Percentiles rank a stretch among this genome's conserved stretches.
These are phyloP conservation scores for Isabelozyma rhagii DNA, from an alignment of 805 yeast genomes.

Conservation along the genomic window DNA sequence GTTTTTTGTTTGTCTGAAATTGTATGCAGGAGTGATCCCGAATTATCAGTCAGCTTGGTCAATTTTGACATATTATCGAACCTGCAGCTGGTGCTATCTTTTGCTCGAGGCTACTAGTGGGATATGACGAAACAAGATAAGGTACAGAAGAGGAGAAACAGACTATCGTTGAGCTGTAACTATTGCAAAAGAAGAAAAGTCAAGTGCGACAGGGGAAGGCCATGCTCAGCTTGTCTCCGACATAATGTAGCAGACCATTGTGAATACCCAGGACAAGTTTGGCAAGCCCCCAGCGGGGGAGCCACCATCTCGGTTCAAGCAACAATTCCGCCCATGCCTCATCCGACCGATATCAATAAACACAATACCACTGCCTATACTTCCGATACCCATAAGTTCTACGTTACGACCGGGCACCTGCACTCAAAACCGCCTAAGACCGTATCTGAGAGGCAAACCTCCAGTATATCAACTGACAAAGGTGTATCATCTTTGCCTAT, in stretches of 20 bases:
- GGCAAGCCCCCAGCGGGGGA: constrained; percentile 1
- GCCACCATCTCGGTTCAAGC: not conserved
- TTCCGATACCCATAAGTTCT: too few species aligned
- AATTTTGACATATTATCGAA: too few species aligned
- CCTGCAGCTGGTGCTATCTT: too few species aligned
- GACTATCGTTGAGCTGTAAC: constrained; percentile 29
- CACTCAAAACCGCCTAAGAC: too few species aligned
- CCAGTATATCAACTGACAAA: too few species aligned
- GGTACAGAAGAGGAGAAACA: constrained; percentile 15
- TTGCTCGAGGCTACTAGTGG: not conserved
- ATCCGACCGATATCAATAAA: not conserved
- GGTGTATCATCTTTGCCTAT: too few species aligned
- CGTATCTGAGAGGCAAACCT: too few species aligned
- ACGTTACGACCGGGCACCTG: too few species aligned
- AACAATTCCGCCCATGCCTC: not conserved
- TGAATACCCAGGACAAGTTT: constrained; percentile 18
- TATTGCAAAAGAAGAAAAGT: constrained; percentile 35
- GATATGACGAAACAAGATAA: not conserved
- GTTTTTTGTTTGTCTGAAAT: too few species aligned
- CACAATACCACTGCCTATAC: too few species aligned
- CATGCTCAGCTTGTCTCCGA: constrained; percentile 31
- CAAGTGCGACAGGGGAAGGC: constrained; percentile 34
- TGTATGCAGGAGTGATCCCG: too few species aligned
- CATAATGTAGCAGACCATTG: constrained; percentile 21
- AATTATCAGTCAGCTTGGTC: too few species aligned